Evolutionary conservation across 768 basidiomycete genomes (phyloP).

Genomic region (Boletus sensibilis): DNA sequence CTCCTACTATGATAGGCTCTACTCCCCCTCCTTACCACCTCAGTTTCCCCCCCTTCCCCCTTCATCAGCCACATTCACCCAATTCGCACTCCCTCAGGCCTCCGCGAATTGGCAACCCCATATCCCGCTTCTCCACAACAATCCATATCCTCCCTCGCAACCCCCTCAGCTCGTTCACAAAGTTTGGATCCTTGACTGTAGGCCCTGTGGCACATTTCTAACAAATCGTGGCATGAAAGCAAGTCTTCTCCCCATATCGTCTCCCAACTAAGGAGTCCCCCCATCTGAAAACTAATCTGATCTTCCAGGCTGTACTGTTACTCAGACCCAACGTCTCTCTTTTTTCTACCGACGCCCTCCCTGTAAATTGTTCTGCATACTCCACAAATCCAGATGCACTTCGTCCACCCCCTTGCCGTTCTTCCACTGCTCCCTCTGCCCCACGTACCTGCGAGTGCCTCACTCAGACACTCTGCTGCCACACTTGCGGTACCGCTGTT

Average conservation of each 20-base stretch:
- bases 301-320: conserved; percentile 71
- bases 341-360: conserved; percentile 80
- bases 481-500: conserved; percentile 69
- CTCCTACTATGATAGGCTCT: conserved; percentile 17
- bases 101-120: conserved; percentile 34
- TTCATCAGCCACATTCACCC: conserved; percentile 28
- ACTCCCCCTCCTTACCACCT: conserved; percentile 11
- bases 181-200: conserved; percentile 82
- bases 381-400: conserved; percentile 46
- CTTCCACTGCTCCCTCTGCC: conserved; percentile 31
- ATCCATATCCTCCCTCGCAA: conserved; percentile 45
- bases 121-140: conserved; percentile 37
- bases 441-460: conserved; percentile 79
- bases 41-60: conserved; percentile 12
- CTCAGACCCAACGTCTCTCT: conserved; percentile 78
- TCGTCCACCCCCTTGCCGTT: conserved; percentile 39
- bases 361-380: conserved; percentile 72
- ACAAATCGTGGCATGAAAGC: conserved; percentile 89
- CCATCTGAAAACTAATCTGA: conserved; percentile 2
- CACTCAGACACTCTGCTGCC: conserved; percentile 78
- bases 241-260: conserved; percentile 17
- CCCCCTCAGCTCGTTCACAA: conserved; percentile 52
- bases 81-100: conserved; percentile 21
- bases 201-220: conserved; percentile 66
- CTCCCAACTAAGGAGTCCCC: background rate